phyloP scores from a whole-genome alignment of 2,329 filamentous ascomycete genomes.

The Xylariaceae sp. region DNA sequence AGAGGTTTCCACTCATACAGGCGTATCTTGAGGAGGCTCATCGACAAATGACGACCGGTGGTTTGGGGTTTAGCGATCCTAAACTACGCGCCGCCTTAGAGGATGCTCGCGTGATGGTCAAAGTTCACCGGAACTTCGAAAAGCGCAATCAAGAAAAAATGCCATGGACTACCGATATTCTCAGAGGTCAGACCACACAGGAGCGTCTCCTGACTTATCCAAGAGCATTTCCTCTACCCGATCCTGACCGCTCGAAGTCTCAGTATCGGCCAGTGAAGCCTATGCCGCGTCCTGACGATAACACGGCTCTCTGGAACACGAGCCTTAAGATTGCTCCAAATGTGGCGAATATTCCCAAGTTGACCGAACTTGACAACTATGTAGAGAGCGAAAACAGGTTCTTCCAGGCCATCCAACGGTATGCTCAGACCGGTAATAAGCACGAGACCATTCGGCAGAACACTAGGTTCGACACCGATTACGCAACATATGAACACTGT shows the following conservation, averaged over 20 bases:
- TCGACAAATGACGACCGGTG: constrained; percentile 33
- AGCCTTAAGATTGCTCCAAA: neutral
- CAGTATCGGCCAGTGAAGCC: constrained; percentile 29
- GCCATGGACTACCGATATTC: constrained; percentile 34
- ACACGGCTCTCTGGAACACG: constrained; percentile 11
- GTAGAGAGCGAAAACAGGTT: constrained; percentile 24
- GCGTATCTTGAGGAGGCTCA: constrained; percentile 47
- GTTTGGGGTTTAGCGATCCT: constrained; percentile 32
- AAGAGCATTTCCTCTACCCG: constrained; percentile 27
- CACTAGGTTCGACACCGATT: constrained; percentile 41
- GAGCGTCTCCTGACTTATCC: constrained; percentile 37
- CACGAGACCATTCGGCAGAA: neutral
- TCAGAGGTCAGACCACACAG: constrained; percentile 25
- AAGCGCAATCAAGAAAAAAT: constrained; percentile 27
- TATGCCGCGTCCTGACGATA: constrained; percentile 4
- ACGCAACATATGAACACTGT: constrained; percentile 45
- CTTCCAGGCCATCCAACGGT: neutral
- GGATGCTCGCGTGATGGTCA: constrained; percentile 35
- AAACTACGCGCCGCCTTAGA: constrained; percentile 29
- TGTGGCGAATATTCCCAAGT: neutral
- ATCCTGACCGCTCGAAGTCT: constrained; percentile 27
- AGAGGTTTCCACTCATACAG: constrained; percentile 38
- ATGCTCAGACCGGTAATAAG: neutral
- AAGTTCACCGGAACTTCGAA: constrained; percentile 30
- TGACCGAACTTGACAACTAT: constrained; percentile 24